Percentiles rank a stretch among this genome's conserved stretches.
phyloP scores from a whole-genome alignment of 2,329 filamentous ascomycete species.

The Rhexocercosporidium sp. region DNA sequence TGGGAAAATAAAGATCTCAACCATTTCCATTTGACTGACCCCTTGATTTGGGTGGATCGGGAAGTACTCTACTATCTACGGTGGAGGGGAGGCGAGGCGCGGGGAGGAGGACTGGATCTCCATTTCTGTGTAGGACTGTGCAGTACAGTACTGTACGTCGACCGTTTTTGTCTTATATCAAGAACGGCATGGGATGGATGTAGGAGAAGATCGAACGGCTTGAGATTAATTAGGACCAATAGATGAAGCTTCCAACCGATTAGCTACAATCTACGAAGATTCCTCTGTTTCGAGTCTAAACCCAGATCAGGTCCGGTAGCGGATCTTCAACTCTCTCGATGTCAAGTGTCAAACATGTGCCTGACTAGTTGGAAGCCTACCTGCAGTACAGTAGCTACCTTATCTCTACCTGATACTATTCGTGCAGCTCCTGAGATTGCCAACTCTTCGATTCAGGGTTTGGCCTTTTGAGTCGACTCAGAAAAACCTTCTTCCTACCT shows the following conservation, averaged over 20 bases:
- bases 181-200: background rate
- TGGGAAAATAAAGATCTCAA: conserved; percentile 7
- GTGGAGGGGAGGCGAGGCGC: background rate
- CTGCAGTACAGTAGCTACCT: too few species aligned
- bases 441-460: too few species aligned
- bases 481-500: too few species aligned
- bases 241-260: background rate
- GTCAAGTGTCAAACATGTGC: background rate
- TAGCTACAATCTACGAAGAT: background rate
- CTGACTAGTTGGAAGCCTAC: background rate
- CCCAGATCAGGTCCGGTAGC: background rate
- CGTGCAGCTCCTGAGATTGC: too few species aligned
- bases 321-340: background rate
- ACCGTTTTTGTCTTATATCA: background rate
- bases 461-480: too few species aligned
- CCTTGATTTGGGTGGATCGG: too few species aligned
- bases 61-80: background rate
- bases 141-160: background rate
- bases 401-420: too few species aligned
- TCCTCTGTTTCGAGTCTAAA: background rate
- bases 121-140: too few species aligned
- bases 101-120: background rate
- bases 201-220: too few species aligned
- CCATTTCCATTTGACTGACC: background rate
- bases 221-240: background rate